Base-by-base conservation (phyloP, 2,329 filamentous ascomycete species). In the Colletotrichum sojae region DNA sequence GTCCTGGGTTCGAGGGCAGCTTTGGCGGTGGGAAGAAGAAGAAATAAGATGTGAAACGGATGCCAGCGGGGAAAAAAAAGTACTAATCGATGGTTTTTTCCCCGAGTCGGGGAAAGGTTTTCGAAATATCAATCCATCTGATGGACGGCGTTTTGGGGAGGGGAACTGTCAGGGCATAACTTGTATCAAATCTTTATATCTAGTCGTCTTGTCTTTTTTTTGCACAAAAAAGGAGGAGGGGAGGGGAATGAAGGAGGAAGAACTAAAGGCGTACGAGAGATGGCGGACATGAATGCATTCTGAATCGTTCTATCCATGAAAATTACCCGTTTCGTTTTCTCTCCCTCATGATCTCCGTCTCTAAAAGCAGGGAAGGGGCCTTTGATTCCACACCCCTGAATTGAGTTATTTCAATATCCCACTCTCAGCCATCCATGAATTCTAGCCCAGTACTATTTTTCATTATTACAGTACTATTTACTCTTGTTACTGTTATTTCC, bases 1-100 rank as follows among this genome's bases (percentile, higher is more conserved):
- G 88, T 65, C 89, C 91, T 13, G 91, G 91, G 2, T 93, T 93
- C 72, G 91, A 93, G 78, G 91, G 92, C 36, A 81, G 80, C 70
- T 91, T 95, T 77, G 87, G 85, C 71, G 78, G 89, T 73, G 84
- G 86, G 66, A 84, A 82, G 78, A 86, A 86, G 76, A 83, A 77
- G 75, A 73, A 59, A 55, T 69, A 45, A 66, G 20, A 12, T 16
- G 31, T 39, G 20, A n/a, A 66, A 40, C n/a, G n/a, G n/a, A n/a
- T n/a, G n/a, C n/a, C n/a, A n/a, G n/a, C n/a, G n/a, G n/a, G n/a
- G n/a, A n/a, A n/a, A n/a, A n/a, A n/a, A n/a, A 66, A 40, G 20
- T 68, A 25, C 22, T 25, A 68, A 65, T 68, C 65, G 61, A 68
- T 58, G 64, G 22, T 22, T 22, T 22, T 22, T 58, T 43, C 65